Percentiles rank a stretch among this genome's conserved stretches.
Evolutionary conservation across 805 yeast species (phyloP).

Genomic region (Vanderwaltozyma polyspora): DNA sequence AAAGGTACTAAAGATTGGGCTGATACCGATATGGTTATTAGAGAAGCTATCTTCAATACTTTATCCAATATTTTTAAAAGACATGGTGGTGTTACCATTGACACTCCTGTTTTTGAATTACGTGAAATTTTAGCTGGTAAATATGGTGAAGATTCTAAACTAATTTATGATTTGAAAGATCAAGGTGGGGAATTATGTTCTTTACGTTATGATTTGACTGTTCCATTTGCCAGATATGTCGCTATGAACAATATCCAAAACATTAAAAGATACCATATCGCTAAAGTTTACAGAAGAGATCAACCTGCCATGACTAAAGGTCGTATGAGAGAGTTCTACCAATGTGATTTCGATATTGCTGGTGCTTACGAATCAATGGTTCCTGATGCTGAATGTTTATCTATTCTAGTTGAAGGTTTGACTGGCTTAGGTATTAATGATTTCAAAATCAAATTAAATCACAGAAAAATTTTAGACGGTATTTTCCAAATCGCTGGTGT

Average conservation of each 20-base stretch:
- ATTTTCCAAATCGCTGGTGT: conserved; percentile 94
- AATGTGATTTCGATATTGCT: conserved; percentile 96
- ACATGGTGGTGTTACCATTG: conserved; percentile 97
- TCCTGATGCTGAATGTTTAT: conserved; percentile 86
- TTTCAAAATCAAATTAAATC: conserved; percentile 86
- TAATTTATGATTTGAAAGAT: conserved; percentile 91
- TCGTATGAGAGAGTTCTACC: conserved; percentile 98
- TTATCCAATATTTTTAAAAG: conserved; percentile 70
- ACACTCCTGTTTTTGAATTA: conserved; percentile 95
- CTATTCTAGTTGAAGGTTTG: conserved; percentile 75
- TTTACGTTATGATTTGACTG: conserved; percentile 91
- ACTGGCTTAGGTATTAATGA: conserved; percentile 73
- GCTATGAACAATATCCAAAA: conserved; percentile 88
- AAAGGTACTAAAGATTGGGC: conserved; percentile 99
- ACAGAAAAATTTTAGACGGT: conserved; percentile 92
- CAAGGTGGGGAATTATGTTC: conserved; percentile 98
- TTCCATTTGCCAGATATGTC: conserved; percentile 94
- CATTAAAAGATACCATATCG: conserved; percentile 92
- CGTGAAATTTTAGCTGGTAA: conserved; percentile 93
- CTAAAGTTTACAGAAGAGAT: conserved; percentile 97
- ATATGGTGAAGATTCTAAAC: conserved; percentile 96
- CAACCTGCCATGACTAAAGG: conserved; percentile 99
- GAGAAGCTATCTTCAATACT: conserved; percentile 75
- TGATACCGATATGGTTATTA: conserved; percentile 90
- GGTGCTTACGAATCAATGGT: conserved; percentile 90